A percentile compares a stretch with the other conserved stretches of the same genome.
phyloP scores from a whole-genome alignment of 202 grass and related monocot genomes.

The Setaria viridis region DNA sequence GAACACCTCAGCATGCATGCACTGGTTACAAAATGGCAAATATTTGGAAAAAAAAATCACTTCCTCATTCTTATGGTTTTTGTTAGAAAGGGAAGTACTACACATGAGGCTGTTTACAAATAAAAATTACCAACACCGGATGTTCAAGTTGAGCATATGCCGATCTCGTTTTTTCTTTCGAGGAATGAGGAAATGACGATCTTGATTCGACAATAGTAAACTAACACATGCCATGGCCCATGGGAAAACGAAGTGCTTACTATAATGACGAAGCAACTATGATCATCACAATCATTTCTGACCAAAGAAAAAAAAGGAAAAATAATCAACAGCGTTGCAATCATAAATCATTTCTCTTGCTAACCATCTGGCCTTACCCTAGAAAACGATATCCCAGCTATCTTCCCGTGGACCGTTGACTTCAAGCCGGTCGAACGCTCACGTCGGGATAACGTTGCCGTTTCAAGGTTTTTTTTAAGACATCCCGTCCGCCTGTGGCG shows the following conservation, averaged over 20 bases:
- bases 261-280: not conserved
- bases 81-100: not conserved
- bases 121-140: not conserved
- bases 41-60: not conserved
- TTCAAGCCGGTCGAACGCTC: not conserved
- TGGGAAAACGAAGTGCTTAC: no score
- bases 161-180: not conserved
- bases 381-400: not conserved
- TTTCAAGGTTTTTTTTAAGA: not conserved
- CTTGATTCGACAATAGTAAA: not conserved
- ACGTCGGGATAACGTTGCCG: not conserved
- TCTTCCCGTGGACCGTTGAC: slow-evolving; percentile 31
- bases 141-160: not conserved
- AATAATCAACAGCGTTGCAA: not conserved
- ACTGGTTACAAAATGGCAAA: not conserved
- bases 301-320: not conserved
- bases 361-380: not conserved
- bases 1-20: not conserved
- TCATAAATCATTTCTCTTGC: not conserved
- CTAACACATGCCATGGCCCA: not conserved
- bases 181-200: not conserved
- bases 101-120: not conserved
- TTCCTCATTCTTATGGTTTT: no score
- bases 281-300: not conserved
- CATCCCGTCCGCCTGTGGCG: no score